Evolutionary conservation across 495 filamentous ascomycete species (phyloP), one percentile per base, ranked within the genome.

Genomic region (Penicillium nucicola): DNA sequence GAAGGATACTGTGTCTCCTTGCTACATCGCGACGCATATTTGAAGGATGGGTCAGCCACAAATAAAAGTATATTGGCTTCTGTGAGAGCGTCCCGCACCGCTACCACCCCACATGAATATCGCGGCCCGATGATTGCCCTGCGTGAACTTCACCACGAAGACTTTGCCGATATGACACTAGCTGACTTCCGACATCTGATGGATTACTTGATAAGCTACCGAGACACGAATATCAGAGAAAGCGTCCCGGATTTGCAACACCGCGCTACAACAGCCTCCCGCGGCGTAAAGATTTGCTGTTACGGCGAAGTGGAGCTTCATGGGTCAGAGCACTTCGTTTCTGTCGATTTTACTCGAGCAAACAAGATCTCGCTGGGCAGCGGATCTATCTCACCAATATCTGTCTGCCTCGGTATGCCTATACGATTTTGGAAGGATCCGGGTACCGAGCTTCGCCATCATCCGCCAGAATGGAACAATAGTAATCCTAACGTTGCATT

Each of bases 401-500:
- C 45, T 7, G n/a, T 22, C 32, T 22, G 5, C 19, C 34, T 48
- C 11, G 45, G 45, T 14, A 36, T 48, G 45, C 45, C 20, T 37
- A 18, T 48, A 20, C n/a, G 30, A 23, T 23, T 48, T 15, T 48
- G 45, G 45, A 48, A 48, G 32, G 13, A 23, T 14, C 5, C 45
- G n/a, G 45, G 28, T 22, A 2, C 17, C 22, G 45, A 48, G 20
- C 38, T 37, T 33, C 9, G 17, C 8, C 5, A 7, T 25, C 18
- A 41, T 22, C 36, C 33, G 7, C 46, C 46, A 25, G 39, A 10
- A 22, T 1, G 18, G 28, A 13, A 8, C 20, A 22, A 53, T 18
- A 53, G 43, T 33, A 53, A 53, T 53, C 20, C 41, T 14, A 35
- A 53, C 34, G 43, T 41, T 42, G 50, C 42, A 5, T 46, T 42